These are phyloP conservation scores for Lunasporangiospora selenospora DNA, from an alignment of 192 early-diverging fungal species.

Conservation along the genomic window DNA sequence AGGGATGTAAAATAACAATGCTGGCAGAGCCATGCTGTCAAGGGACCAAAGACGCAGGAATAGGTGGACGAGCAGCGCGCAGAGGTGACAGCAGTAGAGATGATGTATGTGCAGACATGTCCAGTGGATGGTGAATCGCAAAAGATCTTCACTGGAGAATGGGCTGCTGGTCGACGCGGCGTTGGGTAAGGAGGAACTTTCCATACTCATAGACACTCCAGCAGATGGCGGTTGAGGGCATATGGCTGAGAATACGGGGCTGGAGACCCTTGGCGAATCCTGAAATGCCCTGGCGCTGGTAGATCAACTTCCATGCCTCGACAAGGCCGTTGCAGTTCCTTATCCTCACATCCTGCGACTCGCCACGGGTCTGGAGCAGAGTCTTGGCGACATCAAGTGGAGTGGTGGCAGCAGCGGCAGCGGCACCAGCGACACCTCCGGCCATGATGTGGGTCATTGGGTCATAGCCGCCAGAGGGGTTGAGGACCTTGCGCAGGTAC, in stretches of 20 bases:
- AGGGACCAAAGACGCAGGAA: no score
- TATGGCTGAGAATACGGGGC: conserved; percentile 88
- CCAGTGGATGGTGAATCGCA: no score
- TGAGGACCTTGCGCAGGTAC: conserved; percentile 81
- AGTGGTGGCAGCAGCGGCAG: conserved; percentile 88
- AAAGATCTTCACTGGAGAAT: no score
- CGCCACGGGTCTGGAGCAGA: conserved; percentile 89
- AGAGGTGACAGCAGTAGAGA: no score
- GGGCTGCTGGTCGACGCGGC: conserved; percentile 41
- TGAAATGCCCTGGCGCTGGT: conserved; percentile 70
- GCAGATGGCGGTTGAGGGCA: conserved; percentile 93
- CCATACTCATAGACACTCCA: conserved; percentile 96
- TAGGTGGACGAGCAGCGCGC: no score
- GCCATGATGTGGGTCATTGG: conserved; percentile 86
- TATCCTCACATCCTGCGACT: conserved; percentile 75
- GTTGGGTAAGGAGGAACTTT: conserved; percentile 67
- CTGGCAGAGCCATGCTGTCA: no score
- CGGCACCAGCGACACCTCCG: conserved; percentile 88
- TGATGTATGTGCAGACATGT: no score
- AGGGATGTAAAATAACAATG: no score
- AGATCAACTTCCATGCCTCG: conserved; percentile 79
- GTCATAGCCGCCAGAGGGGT: conserved; percentile 84
- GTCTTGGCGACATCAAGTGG: conserved; percentile 97
- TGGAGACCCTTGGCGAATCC: conserved; percentile 84
- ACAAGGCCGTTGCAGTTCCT: conserved; percentile 73